phyloP scores from a whole-genome alignment of 441 rosid species.

The Omphalea diandra region DNA sequence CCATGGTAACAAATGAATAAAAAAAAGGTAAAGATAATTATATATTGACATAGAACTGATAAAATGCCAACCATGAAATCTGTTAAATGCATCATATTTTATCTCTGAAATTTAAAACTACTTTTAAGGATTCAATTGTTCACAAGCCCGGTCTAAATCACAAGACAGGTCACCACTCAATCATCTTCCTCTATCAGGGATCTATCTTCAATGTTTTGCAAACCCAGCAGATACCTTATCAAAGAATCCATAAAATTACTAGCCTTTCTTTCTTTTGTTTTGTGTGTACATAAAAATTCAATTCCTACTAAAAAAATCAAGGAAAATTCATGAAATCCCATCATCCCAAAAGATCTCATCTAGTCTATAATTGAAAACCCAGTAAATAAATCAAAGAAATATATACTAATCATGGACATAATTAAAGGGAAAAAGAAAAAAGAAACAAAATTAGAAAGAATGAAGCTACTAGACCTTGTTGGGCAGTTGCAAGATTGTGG shows the following conservation, averaged over 20 bases:
- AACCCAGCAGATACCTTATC: background rate
- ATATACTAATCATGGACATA: too few relatives aligned
- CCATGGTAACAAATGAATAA: background rate
- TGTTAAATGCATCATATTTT: too few relatives aligned
- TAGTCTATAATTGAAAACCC: background rate
- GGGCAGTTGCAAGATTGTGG: conserved; percentile 46
- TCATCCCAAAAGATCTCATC: background rate
- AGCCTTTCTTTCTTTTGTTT: too few relatives aligned
- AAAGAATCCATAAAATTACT: too few relatives aligned
- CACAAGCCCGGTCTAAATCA: too few relatives aligned
- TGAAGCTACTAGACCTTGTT: conserved; percentile 35
- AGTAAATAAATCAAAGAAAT: background rate
- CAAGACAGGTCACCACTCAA: too few relatives aligned
- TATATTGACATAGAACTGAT: background rate
- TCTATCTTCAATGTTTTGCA: too few relatives aligned
- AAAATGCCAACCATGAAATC: too few relatives aligned
- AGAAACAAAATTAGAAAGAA: background rate
- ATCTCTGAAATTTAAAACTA: too few relatives aligned
- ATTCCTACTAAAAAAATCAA: background rate
- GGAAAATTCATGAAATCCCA: background rate
- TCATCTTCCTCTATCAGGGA: too few relatives aligned
- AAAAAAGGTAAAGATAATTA: background rate
- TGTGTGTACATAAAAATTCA: background rate
- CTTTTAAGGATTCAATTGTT: too few relatives aligned
- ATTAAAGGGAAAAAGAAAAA: background rate